Evolutionary conservation across 345 rosid genomes (phyloP).

Genomic region (Raphanus raphanistrum): DNA sequence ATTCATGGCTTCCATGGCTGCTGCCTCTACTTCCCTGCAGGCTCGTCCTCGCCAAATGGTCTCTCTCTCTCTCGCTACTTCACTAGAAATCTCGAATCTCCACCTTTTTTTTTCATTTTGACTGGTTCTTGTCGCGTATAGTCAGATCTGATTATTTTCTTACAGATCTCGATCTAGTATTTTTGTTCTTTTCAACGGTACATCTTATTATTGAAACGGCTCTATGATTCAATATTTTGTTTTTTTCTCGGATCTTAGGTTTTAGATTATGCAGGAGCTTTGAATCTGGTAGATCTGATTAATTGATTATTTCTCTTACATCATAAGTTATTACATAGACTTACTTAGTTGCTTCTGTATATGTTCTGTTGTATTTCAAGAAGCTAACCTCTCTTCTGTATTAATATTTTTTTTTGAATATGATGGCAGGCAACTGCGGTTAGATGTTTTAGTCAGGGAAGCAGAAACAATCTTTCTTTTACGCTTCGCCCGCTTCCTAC

Average conservation of each 20-base stretch:
- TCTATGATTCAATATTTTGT: neutral
- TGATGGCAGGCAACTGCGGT: conserved; percentile 36
- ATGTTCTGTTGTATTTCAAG: neutral
- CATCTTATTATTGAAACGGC: neutral
- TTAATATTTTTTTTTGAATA: neutral
- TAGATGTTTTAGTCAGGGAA: conserved; percentile 38
- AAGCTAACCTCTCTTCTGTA: neutral
- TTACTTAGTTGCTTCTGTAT: neutral
- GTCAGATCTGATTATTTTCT: conserved; percentile 20
- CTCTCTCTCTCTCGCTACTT: neutral
- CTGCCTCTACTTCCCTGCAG: neutral
- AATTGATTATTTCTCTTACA: neutral
- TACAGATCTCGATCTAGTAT: conserved; percentile 17
- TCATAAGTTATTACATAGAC: neutral
- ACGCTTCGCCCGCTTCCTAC: conserved; percentile 27
- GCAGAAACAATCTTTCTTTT: conserved; percentile 47
- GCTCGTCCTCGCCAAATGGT: conserved; percentile 23
- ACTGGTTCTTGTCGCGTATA: neutral
- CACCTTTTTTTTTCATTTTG: neutral
- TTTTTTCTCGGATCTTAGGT: neutral
- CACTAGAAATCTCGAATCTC: neutral
- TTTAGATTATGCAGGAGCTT: neutral
- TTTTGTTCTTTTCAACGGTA: neutral
- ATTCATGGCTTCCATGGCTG: conserved; percentile 27
- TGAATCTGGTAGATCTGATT: neutral